Evolutionary conservation across 495 filamentous ascomycete genomes (phyloP).

Genomic region (Xylaria curta): DNA sequence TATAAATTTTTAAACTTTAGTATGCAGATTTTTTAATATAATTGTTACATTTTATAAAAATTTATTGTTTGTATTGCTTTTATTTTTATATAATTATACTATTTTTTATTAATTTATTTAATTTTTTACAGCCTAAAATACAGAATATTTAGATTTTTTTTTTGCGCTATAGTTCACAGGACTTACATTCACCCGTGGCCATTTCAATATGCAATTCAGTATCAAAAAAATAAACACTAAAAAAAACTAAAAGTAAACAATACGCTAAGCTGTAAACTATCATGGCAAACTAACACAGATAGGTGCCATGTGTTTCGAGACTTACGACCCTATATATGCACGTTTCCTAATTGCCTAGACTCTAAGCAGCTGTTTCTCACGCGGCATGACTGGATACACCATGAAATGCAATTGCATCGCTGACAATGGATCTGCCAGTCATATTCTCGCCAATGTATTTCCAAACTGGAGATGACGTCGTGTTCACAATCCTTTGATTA

Average conservation of each 20-base stretch:
- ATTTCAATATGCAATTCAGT: too few species aligned
- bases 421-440: conserved; percentile 30
- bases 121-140: too few species aligned
- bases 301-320: conserved; percentile 1
- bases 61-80: too few species aligned
- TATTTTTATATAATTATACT: too few species aligned
- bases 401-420: conserved; percentile 36
- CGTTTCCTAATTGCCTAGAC: conserved; percentile 14
- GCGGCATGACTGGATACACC: conserved; percentile 37
- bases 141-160: too few species aligned
- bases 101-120: too few species aligned
- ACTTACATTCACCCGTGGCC: too few species aligned
- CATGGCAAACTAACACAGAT: neutral
- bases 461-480: neutral
- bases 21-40: too few species aligned
- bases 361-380: conserved; percentile 29
- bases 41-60: too few species aligned
- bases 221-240: neutral
- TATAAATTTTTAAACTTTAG: too few species aligned
- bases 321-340: conserved; percentile 1
- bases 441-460: neutral
- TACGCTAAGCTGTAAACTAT: neutral
- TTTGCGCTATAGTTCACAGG: too few species aligned
- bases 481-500: neutral
- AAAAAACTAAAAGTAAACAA: neutral